Conservation (phyloP, 495 filamentous ascomycete genomes). For the Acidiella bohemica region DNA sequence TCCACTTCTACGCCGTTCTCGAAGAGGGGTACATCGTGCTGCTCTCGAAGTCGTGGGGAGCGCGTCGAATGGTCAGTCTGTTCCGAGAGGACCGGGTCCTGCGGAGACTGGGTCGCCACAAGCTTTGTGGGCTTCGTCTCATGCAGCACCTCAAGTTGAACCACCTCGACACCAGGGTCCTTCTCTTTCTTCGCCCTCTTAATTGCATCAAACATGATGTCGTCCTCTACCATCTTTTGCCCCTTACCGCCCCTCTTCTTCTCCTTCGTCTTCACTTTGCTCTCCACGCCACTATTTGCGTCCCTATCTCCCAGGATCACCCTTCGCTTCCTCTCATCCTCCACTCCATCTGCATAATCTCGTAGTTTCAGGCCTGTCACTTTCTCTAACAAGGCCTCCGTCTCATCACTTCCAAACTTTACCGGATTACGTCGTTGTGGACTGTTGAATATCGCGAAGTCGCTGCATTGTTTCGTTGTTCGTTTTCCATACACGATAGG, state of each 20-base stretch:
- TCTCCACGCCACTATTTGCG: slow-evolving; percentile 6
- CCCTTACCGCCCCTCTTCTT: neutral
- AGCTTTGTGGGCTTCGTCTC: no score
- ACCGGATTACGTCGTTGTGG: slow-evolving; percentile 5
- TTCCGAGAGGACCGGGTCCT: no score
- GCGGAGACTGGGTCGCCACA: no score
- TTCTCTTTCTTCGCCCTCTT: no score
- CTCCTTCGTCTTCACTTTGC: neutral
- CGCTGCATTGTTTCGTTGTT: slow-evolving; percentile 11
- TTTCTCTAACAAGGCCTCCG: neutral
- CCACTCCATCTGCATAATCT: neutral
- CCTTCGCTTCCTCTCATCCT: neutral
- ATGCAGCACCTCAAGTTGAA: no score
- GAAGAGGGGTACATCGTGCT: no score
- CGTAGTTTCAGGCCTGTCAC: neutral
- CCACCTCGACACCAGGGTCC: no score
- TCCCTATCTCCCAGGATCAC: slow-evolving; percentile 5
- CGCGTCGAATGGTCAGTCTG: no score
- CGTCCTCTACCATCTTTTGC: slow-evolving; percentile 3
- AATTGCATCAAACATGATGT: no score
- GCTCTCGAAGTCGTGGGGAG: no score
- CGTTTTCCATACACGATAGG: slow-evolving; percentile 27
- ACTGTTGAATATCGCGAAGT: slow-evolving; percentile 14
- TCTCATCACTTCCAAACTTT: neutral
- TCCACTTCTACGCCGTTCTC: no score